Evolutionary conservation across 1,284 basidiomycete genomes (phyloP), one percentile per base, ranked within the genome.

Genomic region (Kwoniella shivajii): DNA sequence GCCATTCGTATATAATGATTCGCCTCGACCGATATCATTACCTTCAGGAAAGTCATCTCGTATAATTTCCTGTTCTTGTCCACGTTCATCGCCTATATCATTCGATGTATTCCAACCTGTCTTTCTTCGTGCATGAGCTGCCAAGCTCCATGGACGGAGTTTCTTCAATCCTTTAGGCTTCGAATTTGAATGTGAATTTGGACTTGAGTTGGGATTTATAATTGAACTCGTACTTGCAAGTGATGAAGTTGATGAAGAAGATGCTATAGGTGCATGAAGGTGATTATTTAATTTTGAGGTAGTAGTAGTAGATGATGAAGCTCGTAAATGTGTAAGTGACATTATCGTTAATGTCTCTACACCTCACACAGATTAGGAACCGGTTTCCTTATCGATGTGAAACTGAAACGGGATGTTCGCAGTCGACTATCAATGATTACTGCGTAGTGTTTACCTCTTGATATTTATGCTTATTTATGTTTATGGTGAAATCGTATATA

Each of bases 111-210:
- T 10, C 16, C 30, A 26, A 22, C 58, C 54, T 9, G 49, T 29
- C 30, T 57, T 57, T 26, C 62, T 20, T 24, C 59, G 38, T 31
- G 48, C 56, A 24, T 54, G 41, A 27, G 42, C 56, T 14, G 39
- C 47, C 26, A 63, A 45, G 26, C 56, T 60, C 64, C 61, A 63
- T 24, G 60, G 60, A n/a, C 59, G 31, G 4, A 65, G 34, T 22
- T 52, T 59, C 30, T 51, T 51, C 18, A 57, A 46, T 26, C 51
- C 42, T 24, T 36, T 49, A 7, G 50, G 31, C 34, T 49, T 49
- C 14, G 54, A 45, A 2, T 37, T 20, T 22, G 57, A 50, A 9
- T 26, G n/a, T 44, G 44, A 24, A n/a, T n/a, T n/a, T n/a, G n/a
- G n/a, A n/a, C n/a, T n/a, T n/a, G n/a, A n/a, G n/a, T 49, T 49